These are phyloP conservation scores for Acanthamoeba royreba DNA, from an alignment of 208 protist genomes.

Conservation along the genomic window DNA sequence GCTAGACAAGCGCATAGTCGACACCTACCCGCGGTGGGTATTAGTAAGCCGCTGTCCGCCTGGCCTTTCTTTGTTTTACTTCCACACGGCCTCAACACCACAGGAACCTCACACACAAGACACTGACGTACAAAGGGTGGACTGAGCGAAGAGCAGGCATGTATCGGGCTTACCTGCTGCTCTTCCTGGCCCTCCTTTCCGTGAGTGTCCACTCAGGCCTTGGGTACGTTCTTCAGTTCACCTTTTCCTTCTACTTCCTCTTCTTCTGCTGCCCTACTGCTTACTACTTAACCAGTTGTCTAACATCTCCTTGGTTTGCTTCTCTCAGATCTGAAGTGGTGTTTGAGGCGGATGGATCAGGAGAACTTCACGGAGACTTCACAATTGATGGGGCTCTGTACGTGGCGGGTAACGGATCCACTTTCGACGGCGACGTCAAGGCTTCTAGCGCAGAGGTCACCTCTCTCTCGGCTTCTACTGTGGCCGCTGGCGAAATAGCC, in stretches of 20 bases:
- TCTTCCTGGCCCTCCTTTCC: constrained; percentile 25
- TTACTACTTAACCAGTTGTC: too few species aligned
- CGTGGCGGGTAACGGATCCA: background rate
- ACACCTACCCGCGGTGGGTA: too few species aligned
- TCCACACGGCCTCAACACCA: background rate
- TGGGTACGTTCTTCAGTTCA: background rate
- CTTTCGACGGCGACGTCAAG: too few species aligned
- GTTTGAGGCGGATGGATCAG: constrained; percentile 18
- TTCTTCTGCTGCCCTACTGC: background rate
- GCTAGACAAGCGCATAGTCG: too few species aligned
- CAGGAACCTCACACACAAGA: background rate
- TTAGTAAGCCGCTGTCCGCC: background rate
- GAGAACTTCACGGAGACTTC: background rate
- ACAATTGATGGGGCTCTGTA: background rate
- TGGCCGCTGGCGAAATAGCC: background rate
- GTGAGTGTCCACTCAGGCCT: background rate
- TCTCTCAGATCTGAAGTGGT: background rate
- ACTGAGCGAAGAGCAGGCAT: background rate
- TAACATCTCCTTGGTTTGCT: background rate
- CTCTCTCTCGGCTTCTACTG: background rate
- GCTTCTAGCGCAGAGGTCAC: too few species aligned
- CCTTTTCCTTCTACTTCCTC: background rate
- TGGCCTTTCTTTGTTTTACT: background rate
- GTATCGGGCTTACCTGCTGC: constrained; percentile 2
- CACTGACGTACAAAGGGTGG: background rate